Conservation (phyloP, 768 basidiomycete genomes). For the Lactarius vividus region DNA sequence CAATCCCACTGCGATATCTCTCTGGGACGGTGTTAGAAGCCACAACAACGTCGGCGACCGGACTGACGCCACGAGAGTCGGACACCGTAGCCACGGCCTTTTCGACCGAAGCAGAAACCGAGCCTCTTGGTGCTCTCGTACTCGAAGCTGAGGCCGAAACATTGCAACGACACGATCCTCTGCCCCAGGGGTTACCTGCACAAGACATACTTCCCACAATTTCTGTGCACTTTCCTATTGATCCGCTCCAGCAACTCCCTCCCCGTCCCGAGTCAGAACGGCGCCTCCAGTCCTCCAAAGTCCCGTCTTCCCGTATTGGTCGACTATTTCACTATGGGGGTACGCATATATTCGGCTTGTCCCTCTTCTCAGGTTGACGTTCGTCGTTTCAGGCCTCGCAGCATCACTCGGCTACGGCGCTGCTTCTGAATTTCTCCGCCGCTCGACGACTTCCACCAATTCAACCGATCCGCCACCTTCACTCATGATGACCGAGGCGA, state of each 20-base stretch:
- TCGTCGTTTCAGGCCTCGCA: slow-evolving; percentile 64
- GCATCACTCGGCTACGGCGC: slow-evolving; percentile 88
- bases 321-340: slow-evolving; percentile 94
- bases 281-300: slow-evolving; percentile 74
- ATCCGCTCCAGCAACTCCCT: background rate
- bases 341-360: slow-evolving; percentile 29
- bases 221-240: background rate
- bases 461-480: slow-evolving; percentile 39
- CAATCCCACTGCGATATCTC: background rate
- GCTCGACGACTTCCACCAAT: slow-evolving; percentile 42
- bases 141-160: background rate
- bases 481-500: slow-evolving; percentile 87
- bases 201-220: slow-evolving; percentile 24
- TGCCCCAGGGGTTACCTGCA: background rate
- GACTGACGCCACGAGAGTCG: background rate
- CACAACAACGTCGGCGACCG: background rate
- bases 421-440: slow-evolving; percentile 79
- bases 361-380: background rate
- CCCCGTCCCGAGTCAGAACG: slow-evolving; percentile 32
- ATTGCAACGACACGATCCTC: background rate
- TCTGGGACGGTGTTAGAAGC: background rate
- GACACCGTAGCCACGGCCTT: background rate
- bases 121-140: background rate
- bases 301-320: slow-evolving; percentile 87
- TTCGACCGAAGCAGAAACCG: background rate